A percentile compares a stretch with the other conserved stretches of the same genome.
Evolutionary conservation across 192 early-diverging fungal genomes (phyloP).

Genomic region (Coemansia sp.): DNA sequence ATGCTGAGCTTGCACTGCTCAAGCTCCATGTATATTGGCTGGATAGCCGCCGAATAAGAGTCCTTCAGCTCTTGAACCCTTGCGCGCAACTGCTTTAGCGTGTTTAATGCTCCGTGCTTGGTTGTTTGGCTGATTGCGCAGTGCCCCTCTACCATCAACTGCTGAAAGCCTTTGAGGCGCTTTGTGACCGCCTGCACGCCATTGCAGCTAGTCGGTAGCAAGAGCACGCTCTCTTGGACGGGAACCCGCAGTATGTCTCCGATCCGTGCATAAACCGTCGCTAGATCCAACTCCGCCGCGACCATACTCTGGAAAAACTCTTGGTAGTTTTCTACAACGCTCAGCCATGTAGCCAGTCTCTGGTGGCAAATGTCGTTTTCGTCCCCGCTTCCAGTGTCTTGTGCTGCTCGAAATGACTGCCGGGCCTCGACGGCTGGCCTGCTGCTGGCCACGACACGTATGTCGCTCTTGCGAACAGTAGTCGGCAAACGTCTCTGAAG

Average conservation of each 20-base stretch:
- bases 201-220: conserved; percentile 18
- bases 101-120: conserved; percentile 16
- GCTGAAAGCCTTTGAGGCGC: conserved; percentile 43
- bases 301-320: conserved; percentile 51
- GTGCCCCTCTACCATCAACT: conserved; percentile 47
- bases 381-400: conserved; percentile 39
- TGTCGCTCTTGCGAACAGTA: conserved; percentile 48
- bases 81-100: conserved; percentile 13
- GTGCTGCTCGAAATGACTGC: conserved; percentile 25
- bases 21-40: conserved; percentile 17
- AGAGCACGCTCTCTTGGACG: conserved; percentile 23
- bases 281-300: conserved; percentile 48
- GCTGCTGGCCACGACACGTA: conserved; percentile 26
- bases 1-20: conserved; percentile 18
- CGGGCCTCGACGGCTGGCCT: neutral
- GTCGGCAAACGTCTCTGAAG: conserved; percentile 19
- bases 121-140: conserved; percentile 34
- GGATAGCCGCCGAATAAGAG: conserved; percentile 21
- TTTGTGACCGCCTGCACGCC: conserved; percentile 28
- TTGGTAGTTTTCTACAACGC: conserved; percentile 35
- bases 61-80: conserved; percentile 10
- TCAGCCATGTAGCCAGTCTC: conserved; percentile 41
- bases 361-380: conserved; percentile 40
- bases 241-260: conserved; percentile 48
- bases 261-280: conserved; percentile 50